phyloP scores from a whole-genome alignment of 495 filamentous ascomycete species.

The Neurospora hispaniola region DNA sequence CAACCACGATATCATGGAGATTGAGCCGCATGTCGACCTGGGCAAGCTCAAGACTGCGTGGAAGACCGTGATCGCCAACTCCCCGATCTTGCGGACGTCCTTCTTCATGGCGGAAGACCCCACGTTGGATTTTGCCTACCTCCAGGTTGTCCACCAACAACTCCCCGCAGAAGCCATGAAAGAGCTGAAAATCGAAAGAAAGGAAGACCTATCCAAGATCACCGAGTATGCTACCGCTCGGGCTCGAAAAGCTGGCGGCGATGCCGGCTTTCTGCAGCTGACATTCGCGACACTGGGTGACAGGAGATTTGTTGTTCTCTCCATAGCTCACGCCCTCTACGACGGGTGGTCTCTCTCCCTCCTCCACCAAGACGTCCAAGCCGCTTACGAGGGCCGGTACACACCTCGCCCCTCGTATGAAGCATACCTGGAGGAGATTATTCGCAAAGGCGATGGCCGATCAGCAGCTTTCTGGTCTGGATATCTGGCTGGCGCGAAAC shows the following conservation, averaged over 20 bases:
- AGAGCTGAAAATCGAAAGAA: conserved; percentile 9
- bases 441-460: conserved; percentile 24
- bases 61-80: conserved; percentile 41
- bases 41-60: conserved; percentile 48
- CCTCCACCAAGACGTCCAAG: conserved; percentile 54
- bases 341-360: conserved; percentile 64
- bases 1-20: conserved; percentile 60
- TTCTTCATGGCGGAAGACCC: conserved; percentile 56
- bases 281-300: conserved; percentile 23
- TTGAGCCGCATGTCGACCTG: conserved; percentile 40
- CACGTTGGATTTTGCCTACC: conserved; percentile 44
- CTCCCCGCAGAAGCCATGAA: conserved; percentile 1
- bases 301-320: conserved; percentile 47
- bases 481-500: conserved; percentile 38
- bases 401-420: conserved; percentile 33
- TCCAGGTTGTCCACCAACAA: conserved; percentile 47
- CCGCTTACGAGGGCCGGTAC: conserved; percentile 40
- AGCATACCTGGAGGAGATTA: conserved; percentile 35
- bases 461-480: conserved; percentile 50
- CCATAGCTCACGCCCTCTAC: conserved; percentile 69
- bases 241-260: conserved; percentile 15
- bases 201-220: conserved; percentile 16
- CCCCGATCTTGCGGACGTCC: conserved; percentile 63
- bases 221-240: conserved; percentile 19
- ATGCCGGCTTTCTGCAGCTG: conserved; percentile 32